Conservation (phyloP, 768 basidiomycete genomes). For the Steccherinum ochraceum region DNA sequence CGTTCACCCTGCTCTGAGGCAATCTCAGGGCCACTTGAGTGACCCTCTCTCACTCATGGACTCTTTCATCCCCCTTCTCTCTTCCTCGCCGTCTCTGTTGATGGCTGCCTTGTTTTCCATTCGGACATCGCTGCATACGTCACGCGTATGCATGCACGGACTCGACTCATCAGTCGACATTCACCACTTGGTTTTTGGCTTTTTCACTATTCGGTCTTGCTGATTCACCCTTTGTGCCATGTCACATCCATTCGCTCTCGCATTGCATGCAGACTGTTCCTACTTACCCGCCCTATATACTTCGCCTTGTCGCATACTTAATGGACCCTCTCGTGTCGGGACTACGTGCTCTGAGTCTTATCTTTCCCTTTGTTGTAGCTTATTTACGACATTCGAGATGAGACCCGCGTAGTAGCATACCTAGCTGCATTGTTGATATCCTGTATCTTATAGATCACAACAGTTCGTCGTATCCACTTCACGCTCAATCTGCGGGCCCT, state of each 20-base stretch:
- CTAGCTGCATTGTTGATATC: background rate
- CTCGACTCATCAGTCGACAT: too few relatives aligned
- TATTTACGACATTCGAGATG: background rate
- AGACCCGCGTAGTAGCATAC: background rate
- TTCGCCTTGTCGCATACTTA: background rate
- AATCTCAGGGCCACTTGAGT: background rate
- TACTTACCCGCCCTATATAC: background rate
- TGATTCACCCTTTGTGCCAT: too few relatives aligned
- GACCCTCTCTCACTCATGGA: background rate
- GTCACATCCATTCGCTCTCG: background rate
- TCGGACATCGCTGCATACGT: background rate
- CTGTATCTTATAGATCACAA: background rate
- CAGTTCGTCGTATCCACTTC: background rate
- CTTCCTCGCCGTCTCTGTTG: background rate
- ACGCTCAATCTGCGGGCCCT: background rate
- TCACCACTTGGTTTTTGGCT: too few relatives aligned
- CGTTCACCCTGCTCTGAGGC: background rate
- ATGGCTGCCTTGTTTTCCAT: background rate
- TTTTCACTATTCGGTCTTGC: too few relatives aligned
- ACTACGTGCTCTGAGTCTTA: too few relatives aligned
- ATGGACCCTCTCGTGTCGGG: background rate
- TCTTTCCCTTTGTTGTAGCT: too few relatives aligned
- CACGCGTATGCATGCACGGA: background rate
- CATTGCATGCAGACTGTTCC: background rate
- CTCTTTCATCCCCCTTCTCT: background rate